A percentile compares a stretch with the other conserved stretches of the same genome.
phyloP scores from a whole-genome alignment of 2,329 filamentous ascomycete species.

The Sarocladium oryzae region DNA sequence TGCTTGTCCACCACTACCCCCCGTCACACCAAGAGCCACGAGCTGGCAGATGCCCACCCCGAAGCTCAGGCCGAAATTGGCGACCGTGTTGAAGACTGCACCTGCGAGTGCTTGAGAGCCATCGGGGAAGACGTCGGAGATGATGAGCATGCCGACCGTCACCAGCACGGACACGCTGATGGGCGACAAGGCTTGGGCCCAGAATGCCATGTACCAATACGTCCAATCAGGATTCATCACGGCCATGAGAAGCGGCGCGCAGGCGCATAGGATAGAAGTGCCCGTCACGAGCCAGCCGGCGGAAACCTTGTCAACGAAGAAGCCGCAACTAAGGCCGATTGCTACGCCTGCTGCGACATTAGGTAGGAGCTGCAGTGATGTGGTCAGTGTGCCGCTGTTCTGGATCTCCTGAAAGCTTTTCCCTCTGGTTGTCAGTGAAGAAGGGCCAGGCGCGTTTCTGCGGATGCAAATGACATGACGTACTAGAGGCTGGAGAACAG shows the following conservation, averaged over 20 bases:
- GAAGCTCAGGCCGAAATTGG: not conserved
- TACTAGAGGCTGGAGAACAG: not conserved
- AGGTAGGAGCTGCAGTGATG: not conserved
- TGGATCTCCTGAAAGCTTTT: constrained; percentile 1
- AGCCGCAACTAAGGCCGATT: constrained; percentile 54
- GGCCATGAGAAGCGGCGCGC: constrained; percentile 1
- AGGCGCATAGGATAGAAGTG: constrained; percentile 1
- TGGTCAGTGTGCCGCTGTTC: not conserved
- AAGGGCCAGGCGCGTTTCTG: too few relatives aligned
- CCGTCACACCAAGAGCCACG: not conserved
- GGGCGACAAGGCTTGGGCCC: constrained; percentile 1
- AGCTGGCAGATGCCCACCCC: not conserved
- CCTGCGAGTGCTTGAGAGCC: not conserved
- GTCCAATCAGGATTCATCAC: not conserved
- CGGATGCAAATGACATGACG: too few relatives aligned
- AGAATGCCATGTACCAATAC: constrained; percentile 6
- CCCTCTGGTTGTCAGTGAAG: not conserved
- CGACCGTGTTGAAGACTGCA: constrained; percentile 1
- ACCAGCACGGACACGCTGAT: not conserved
- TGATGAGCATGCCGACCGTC: constrained; percentile 2
- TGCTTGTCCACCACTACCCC: not conserved
- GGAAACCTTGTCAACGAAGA: constrained; percentile 35
- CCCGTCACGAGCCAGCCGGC: not conserved
- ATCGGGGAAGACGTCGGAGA: constrained; percentile 2
- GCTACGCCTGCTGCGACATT: constrained; percentile 30